These are phyloP conservation scores for Solanum chilense DNA, from an alignment of 257 asterid species.

Conservation along the genomic window DNA sequence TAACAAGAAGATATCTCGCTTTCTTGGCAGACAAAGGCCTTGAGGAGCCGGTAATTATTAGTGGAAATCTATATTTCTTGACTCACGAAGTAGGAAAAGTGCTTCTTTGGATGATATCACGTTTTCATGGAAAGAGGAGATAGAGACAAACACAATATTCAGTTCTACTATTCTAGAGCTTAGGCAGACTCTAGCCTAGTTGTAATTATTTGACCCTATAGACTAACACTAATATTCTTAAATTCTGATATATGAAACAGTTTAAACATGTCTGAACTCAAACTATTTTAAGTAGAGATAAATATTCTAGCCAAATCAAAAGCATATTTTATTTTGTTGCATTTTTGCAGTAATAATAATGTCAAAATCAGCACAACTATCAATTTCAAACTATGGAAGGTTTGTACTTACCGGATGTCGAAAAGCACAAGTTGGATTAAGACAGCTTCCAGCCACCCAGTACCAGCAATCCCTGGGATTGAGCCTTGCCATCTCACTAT, in stretches of 20 bases:
- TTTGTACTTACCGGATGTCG: constrained; percentile 35
- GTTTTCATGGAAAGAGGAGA: neutral
- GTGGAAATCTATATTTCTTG: neutral
- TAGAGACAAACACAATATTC: neutral
- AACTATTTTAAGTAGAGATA: neutral
- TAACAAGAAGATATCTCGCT: neutral
- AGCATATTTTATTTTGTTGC: neutral
- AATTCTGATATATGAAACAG: neutral
- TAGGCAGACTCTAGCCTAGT: neutral
- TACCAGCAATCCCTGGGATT: constrained; percentile 40
- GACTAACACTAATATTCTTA: neutral
- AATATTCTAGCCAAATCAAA: neutral
- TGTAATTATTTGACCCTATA: neutral
- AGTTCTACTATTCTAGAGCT: constrained; percentile 32
- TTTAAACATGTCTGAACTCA: neutral
- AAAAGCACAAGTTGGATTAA: constrained; percentile 27
- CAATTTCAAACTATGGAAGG: neutral
- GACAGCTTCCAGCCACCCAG: constrained; percentile 25
- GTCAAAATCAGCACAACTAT: neutral
- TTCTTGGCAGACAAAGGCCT: constrained; percentile 1
- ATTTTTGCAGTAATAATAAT: neutral
- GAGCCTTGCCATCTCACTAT: constrained; percentile 34
- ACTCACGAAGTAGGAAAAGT: constrained; percentile 27
- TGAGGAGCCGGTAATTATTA: neutral
- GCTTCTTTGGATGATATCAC: constrained; percentile 28